phyloP scores from a whole-genome alignment of 352 stramenopile genomes.

The Pythium brachiatum region DNA sequence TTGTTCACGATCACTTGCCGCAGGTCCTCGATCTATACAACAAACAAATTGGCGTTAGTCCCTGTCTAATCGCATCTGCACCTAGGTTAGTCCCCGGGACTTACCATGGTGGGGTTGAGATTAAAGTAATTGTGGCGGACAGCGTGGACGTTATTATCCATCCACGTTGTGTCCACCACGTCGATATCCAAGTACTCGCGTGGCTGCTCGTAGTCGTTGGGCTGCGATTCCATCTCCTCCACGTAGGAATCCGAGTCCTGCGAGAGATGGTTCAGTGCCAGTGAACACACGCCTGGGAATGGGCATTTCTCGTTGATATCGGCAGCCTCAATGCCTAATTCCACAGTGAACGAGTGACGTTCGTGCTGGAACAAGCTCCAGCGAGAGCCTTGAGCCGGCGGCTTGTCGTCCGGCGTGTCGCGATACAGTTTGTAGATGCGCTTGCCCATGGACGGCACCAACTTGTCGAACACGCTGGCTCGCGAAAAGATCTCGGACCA shows the following conservation, averaged over 20 bases:
- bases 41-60: background rate
- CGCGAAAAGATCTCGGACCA: slow-evolving; percentile 32
- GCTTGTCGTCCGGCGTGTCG: slow-evolving; percentile 1
- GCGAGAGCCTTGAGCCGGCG: slow-evolving; percentile 4
- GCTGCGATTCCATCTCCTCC: background rate
- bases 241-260: background rate
- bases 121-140: slow-evolving; percentile 61
- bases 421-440: slow-evolving; percentile 14
- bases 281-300: slow-evolving; percentile 3
- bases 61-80: no score
- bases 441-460: slow-evolving; percentile 27
- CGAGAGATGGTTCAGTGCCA: slow-evolving; percentile 9
- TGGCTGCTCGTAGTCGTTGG: background rate
- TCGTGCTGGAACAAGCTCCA: slow-evolving; percentile 14
- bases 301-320: slow-evolving; percentile 12
- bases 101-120: slow-evolving; percentile 57
- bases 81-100: no score
- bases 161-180: slow-evolving; percentile 66
- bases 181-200: slow-evolving; percentile 52
- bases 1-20: slow-evolving; percentile 30
- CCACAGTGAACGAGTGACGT: background rate
- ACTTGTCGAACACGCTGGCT: slow-evolving; percentile 17
- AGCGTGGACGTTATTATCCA: slow-evolving; percentile 57
- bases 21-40: slow-evolving; percentile 26
- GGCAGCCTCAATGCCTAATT: slow-evolving; percentile 9